These are phyloP conservation scores for Globisporangium megalacanthum DNA, from an alignment of 352 stramenopile species.

Conservation along the genomic window DNA sequence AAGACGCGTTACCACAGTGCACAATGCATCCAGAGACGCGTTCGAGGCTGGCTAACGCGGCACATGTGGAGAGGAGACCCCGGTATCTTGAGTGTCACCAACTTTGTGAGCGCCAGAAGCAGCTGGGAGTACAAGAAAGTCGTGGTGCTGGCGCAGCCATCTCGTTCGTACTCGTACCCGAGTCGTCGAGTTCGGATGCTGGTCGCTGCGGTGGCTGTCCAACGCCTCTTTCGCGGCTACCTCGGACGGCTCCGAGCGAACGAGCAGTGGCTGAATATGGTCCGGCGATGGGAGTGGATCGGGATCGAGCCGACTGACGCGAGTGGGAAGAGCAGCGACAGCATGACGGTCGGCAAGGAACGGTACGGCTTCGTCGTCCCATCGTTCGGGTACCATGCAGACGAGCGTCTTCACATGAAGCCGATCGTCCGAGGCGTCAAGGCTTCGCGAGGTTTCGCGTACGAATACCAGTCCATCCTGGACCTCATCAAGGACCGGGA, in stretches of 20 bases:
- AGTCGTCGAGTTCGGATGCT: constrained; percentile 37
- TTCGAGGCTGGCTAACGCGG: constrained; percentile 62
- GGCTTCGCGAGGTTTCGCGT: constrained; percentile 41
- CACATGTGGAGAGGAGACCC: constrained; percentile 63
- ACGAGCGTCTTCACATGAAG: constrained; percentile 43
- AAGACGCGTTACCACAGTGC: constrained; percentile 47
- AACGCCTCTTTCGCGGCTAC: constrained; percentile 48
- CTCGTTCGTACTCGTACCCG: constrained; percentile 48
- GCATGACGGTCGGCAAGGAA: constrained; percentile 45
- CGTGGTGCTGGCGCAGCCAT: constrained; percentile 31
- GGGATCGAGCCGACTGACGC: constrained; percentile 27
- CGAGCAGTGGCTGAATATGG: constrained; percentile 56
- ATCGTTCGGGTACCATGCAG: constrained; percentile 39
- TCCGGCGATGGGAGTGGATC: constrained; percentile 75
- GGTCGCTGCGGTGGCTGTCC: constrained; percentile 29
- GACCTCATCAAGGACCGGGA: constrained; percentile 63
- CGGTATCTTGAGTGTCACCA: constrained; percentile 27
- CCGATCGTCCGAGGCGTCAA: constrained; percentile 32
- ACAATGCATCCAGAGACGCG: constrained; percentile 41
- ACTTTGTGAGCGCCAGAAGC: constrained; percentile 31
- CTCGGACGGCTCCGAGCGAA: constrained; percentile 52
- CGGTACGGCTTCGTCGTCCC: constrained; percentile 54
- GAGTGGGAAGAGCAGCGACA: constrained; percentile 33
- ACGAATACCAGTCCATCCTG: constrained; percentile 70
- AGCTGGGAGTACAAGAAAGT: constrained; percentile 48